These are phyloP conservation scores for Digitaria exilis DNA, from an alignment of 202 grass and related monocot species.

Conservation along the genomic window DNA sequence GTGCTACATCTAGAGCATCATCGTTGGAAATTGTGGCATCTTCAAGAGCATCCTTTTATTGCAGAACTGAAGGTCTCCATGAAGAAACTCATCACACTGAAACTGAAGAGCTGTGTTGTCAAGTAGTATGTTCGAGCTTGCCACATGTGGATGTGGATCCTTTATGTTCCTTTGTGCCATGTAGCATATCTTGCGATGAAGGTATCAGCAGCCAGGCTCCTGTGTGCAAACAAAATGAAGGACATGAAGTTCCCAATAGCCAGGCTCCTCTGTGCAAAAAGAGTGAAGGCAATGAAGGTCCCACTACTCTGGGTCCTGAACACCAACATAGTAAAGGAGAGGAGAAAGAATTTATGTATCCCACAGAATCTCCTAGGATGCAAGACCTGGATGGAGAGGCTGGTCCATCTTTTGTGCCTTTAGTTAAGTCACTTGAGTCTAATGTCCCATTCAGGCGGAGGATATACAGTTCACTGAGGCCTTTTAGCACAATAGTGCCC, in stretches of 20 bases:
- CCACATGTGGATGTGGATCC: slow-evolving; percentile 62
- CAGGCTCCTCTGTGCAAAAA: not conserved
- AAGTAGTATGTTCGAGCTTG: slow-evolving; percentile 54
- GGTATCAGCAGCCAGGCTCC: slow-evolving; percentile 4
- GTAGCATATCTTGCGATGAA: slow-evolving; percentile 75
- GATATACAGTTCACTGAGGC: slow-evolving; percentile 59
- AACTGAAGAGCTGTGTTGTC: slow-evolving; percentile 30
- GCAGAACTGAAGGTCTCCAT: slow-evolving; percentile 27
- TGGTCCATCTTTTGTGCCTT: slow-evolving; percentile 32
- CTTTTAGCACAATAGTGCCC: slow-evolving; percentile 56
- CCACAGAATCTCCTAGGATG: slow-evolving; percentile 23
- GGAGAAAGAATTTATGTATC: slow-evolving; percentile 25
- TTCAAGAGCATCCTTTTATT: slow-evolving; percentile 60
- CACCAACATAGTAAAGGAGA: slow-evolving; percentile 29
- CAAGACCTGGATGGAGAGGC: slow-evolving; percentile 47
- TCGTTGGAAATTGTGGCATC: slow-evolving; percentile 64
- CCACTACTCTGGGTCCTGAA: slow-evolving; percentile 42
- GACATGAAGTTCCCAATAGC: slow-evolving; percentile 26
- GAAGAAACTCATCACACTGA: slow-evolving; percentile 42
- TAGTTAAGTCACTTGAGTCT: slow-evolving; percentile 27
- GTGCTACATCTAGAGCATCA: slow-evolving; percentile 40
- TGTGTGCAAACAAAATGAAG: slow-evolving; percentile 22
- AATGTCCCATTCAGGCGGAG: slow-evolving; percentile 41
- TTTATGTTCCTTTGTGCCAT: slow-evolving; percentile 87
- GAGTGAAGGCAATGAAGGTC: slow-evolving; percentile 33